Evolutionary conservation across 257 asterid species (phyloP).

Genomic region (Cynanchum wilfordii): DNA sequence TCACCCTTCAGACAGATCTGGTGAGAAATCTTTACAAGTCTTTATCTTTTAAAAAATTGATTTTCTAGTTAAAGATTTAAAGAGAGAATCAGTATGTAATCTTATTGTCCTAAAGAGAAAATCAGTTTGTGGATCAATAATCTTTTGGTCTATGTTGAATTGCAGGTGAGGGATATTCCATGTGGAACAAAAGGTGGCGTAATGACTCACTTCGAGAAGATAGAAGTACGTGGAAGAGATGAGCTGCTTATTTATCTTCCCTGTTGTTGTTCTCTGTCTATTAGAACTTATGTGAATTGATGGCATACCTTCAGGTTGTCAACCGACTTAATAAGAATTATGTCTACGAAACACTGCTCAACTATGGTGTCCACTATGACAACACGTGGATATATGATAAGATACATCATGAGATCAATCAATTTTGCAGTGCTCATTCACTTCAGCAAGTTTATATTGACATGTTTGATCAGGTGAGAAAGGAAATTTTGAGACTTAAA

Average conservation of each 20-base stretch:
- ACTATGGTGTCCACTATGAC: conserved; percentile 93
- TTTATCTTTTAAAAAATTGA: not conserved
- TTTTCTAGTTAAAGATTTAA: not conserved
- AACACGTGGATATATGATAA: conserved; percentile 97
- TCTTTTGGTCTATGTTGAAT: conserved; percentile 15
- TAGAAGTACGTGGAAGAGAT: conserved; percentile 52
- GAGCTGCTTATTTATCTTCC: not conserved
- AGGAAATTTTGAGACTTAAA: not conserved
- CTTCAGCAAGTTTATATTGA: conserved; percentile 98
- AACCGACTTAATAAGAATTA: conserved; percentile 83
- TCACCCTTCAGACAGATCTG: conserved; percentile 97
- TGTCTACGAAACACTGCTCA: conserved; percentile 67
- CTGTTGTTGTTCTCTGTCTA: not conserved
- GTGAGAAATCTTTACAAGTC: conserved; percentile 29
- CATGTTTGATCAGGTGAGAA: conserved; percentile 92
- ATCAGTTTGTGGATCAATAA: conserved; percentile 3
- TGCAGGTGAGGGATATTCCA: conserved; percentile 95
- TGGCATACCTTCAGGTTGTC: conserved; percentile 60
- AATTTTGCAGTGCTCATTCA: conserved; percentile 90
- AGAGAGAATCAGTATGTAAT: not conserved
- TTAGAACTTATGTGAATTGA: conserved; percentile 14
- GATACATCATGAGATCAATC: conserved; percentile 98
- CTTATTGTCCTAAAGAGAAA: not conserved
- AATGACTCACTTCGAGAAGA: conserved; percentile 87
- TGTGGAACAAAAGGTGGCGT: conserved; percentile 99